Percentiles rank a stretch among this genome's conserved stretches.
phyloP scores from a whole-genome alignment of 306 rosid species.

The Rosa chinensis region DNA sequence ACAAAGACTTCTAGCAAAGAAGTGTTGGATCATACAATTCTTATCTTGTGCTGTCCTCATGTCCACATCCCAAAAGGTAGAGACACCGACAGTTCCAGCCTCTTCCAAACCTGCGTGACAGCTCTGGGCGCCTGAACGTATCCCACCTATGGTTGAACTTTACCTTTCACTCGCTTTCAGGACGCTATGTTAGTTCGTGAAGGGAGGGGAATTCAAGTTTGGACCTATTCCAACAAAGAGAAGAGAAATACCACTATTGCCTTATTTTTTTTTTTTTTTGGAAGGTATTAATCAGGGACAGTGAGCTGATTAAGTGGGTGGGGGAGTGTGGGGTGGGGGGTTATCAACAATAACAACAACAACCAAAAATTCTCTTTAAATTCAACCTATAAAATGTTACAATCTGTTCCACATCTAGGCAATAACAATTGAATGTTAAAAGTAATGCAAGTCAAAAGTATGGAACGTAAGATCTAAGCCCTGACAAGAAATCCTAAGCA shows the following conservation, averaged over 20 bases:
- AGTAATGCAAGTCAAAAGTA: neutral
- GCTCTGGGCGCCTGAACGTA: no score
- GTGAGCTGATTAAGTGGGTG: no score
- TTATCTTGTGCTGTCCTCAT: neutral
- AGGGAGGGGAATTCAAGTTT: neutral
- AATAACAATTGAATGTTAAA: neutral
- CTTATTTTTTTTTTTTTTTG: no score
- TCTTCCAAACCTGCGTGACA: neutral
- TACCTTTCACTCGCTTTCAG: neutral
- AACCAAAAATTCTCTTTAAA: neutral
- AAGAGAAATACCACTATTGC: no score
- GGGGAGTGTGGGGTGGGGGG: no score
- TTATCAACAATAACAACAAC: neutral
- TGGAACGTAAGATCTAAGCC: neutral
- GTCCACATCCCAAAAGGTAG: neutral
- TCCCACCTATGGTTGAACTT: no score
- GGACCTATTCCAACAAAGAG: neutral
- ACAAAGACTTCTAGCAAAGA: neutral
- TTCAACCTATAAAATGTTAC: neutral
- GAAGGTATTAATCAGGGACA: no score
- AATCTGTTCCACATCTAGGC: neutral
- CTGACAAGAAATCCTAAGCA: neutral
- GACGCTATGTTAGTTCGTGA: neutral
- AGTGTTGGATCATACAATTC: neutral
- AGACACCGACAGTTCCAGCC: neutral